phyloP scores from a whole-genome alignment of 495 filamentous ascomycete species.

The Aspergillus baeticus region DNA sequence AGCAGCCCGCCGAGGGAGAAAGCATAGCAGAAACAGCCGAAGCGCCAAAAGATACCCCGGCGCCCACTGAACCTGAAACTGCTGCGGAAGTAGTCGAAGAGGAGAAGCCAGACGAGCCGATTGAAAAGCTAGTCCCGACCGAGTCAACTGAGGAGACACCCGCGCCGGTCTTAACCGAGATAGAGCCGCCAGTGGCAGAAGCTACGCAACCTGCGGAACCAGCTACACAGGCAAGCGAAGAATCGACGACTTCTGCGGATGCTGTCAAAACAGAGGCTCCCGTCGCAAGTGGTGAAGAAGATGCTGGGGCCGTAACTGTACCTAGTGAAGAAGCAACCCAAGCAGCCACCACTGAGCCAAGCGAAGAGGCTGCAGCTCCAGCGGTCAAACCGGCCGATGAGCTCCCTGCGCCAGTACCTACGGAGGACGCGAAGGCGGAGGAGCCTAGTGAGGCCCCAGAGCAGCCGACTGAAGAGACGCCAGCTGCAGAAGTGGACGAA shows the following conservation, averaged over 20 bases:
- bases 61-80: background rate
- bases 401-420: slow-evolving; percentile 10
- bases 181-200: slow-evolving; percentile 5
- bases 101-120: background rate
- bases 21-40: slow-evolving; percentile 13
- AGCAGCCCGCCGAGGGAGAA: background rate
- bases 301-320: background rate
- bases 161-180: slow-evolving; percentile 4
- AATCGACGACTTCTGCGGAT: background rate
- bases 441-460: slow-evolving; percentile 9
- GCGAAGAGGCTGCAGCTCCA: background rate
- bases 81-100: background rate
- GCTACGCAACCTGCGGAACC: background rate
- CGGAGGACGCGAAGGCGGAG: background rate
- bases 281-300: background rate
- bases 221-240: background rate
- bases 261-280: background rate
- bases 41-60: background rate
- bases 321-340: background rate
- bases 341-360: slow-evolving; percentile 3
- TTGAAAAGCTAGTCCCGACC: slow-evolving; percentile 3
- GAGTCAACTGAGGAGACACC: background rate
- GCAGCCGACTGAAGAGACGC: background rate
- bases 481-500: background rate
- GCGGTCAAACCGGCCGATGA: background rate